These are phyloP conservation scores for Zancudomyces culisetae DNA, from an alignment of 371 early-diverging fungal genomes.

Conservation along the genomic window DNA sequence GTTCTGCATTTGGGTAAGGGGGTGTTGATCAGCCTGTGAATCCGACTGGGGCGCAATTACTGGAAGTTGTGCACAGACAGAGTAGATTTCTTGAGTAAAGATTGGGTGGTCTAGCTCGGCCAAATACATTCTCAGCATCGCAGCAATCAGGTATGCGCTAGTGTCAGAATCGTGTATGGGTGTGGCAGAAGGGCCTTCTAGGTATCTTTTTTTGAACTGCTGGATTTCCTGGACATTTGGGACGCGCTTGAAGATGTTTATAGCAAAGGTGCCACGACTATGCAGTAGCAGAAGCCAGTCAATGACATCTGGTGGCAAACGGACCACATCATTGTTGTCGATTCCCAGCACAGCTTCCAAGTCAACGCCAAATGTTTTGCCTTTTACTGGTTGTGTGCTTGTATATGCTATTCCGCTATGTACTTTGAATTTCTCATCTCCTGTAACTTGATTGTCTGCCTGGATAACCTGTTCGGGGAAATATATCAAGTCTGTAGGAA, in stretches of 20 bases:
- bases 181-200: slow-evolving; percentile 20
- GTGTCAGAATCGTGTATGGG: slow-evolving; percentile 53
- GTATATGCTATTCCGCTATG: slow-evolving; percentile 6
- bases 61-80: slow-evolving; percentile 7
- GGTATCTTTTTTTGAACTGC: slow-evolving; percentile 40
- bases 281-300: slow-evolving; percentile 38
- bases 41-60: no score
- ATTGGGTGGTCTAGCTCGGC: slow-evolving; percentile 64
- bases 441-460: slow-evolving; percentile 28
- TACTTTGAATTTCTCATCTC: slow-evolving; percentile 6
- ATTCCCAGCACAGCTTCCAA: slow-evolving; percentile 33
- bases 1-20: slow-evolving; percentile 5
- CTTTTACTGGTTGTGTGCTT: background rate
- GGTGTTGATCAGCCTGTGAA: background rate
- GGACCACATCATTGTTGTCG: slow-evolving; percentile 28
- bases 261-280: slow-evolving; percentile 43
- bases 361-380: slow-evolving; percentile 33
- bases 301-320: slow-evolving; percentile 36
- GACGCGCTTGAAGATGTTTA: slow-evolving; percentile 75
- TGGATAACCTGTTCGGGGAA: slow-evolving; percentile 57
- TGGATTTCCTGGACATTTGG: slow-evolving; percentile 48
- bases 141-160: slow-evolving; percentile 30
- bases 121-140: slow-evolving; percentile 64
- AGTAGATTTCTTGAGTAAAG: slow-evolving; percentile 25
- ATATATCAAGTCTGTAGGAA: slow-evolving; percentile 47